Conservation (phyloP, 176 grass and related monocot species). For the Eleusine coracana region DNA sequence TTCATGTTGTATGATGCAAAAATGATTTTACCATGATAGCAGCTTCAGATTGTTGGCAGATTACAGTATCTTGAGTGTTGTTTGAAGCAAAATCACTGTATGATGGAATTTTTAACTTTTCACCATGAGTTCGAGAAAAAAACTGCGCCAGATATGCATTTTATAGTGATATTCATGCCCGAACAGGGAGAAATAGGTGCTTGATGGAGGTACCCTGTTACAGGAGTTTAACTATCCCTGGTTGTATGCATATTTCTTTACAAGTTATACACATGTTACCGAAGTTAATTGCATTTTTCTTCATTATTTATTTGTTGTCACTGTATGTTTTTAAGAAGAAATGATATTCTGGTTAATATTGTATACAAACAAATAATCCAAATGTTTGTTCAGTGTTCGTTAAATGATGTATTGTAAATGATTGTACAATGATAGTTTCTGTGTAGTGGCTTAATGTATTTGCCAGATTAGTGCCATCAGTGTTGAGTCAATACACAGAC, state of each 20-base stretch:
- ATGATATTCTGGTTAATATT: constrained; percentile 23
- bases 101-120: neutral
- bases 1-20: no score
- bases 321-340: neutral
- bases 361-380: neutral
- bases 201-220: neutral
- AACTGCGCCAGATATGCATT: neutral
- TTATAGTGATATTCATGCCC: neutral
- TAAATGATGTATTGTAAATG: constrained; percentile 4
- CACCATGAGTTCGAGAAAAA: neutral
- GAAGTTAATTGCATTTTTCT: no score
- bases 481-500: neutral
- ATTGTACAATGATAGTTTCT: constrained; percentile 31
- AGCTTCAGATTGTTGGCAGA: no score
- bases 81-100: no score
- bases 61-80: no score
- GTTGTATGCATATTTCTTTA: neutral
- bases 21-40: no score
- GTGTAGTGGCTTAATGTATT: neutral
- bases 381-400: neutral
- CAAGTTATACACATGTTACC: no score
- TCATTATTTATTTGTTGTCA: no score
- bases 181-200: no score
- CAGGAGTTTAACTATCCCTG: neutral
- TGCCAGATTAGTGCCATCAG: neutral